Evolutionary conservation across 2,329 filamentous ascomycete genomes (phyloP).

Genomic region (Claviceps purpurea): DNA sequence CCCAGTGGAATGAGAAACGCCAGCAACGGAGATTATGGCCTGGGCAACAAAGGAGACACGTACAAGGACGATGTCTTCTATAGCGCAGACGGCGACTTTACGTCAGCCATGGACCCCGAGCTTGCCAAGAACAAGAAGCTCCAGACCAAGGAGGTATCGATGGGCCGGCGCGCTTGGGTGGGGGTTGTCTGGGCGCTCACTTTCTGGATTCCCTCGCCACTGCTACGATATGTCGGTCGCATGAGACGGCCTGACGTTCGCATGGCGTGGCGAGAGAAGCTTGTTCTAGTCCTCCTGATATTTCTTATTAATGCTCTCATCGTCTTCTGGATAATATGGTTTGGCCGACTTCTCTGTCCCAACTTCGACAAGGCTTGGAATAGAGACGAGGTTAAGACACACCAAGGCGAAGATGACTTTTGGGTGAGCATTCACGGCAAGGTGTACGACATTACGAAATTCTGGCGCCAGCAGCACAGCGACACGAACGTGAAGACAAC

Average conservation of each 20-base stretch:
- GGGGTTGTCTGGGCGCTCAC: slow-evolving; percentile 73
- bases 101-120: slow-evolving; percentile 61
- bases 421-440: slow-evolving; percentile 78
- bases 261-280: slow-evolving; percentile 93
- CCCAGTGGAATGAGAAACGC: slow-evolving; percentile 44
- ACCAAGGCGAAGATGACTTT: slow-evolving; percentile 62
- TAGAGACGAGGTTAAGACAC: slow-evolving; percentile 51
- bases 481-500: slow-evolving; percentile 51
- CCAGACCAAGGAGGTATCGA: slow-evolving; percentile 51
- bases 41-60: slow-evolving; percentile 74
- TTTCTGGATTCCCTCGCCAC: slow-evolving; percentile 85
- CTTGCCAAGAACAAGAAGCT: slow-evolving; percentile 65
- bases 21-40: slow-evolving; percentile 68
- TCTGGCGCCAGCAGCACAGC: slow-evolving; percentile 76
- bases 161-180: slow-evolving; percentile 64
- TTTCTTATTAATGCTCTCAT: slow-evolving; percentile 66
- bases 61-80: slow-evolving; percentile 64
- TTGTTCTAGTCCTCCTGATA: slow-evolving; percentile 73
- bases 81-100: slow-evolving; percentile 53
- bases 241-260: slow-evolving; percentile 97
- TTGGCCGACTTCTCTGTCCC: slow-evolving; percentile 77
- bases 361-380: slow-evolving; percentile 87
- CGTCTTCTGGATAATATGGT: slow-evolving; percentile 83
- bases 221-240: slow-evolving; percentile 68
- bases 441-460: slow-evolving; percentile 86